Base-by-base conservation (phyloP, 208 protist species). In the Trypanosoma cruzi region DNA sequence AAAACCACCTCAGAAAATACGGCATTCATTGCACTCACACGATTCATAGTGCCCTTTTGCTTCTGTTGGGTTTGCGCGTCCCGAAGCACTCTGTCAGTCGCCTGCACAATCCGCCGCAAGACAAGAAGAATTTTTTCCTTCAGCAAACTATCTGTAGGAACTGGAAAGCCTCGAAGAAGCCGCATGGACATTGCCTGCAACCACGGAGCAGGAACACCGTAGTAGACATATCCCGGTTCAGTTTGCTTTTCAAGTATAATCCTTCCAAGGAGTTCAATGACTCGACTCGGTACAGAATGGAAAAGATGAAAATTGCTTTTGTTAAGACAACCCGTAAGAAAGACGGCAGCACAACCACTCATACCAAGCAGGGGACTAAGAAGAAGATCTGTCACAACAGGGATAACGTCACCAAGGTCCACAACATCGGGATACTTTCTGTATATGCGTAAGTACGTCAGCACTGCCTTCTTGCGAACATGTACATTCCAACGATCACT, bases 401-500 rank as follows among this genome's bases (percentile, higher is more conserved):
- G 84, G 4, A 93, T 78, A 14, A 89, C 75, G 16, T 73, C 50
- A 14, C 78, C 65, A 14, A 94, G 61, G 55, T 97, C 84, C 13
- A 95, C 80, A n/a, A 92, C 76, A 29, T 96, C 90, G 16, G 97
- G 96, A 44, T 95, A 94, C 74, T 98, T 99, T 26, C 96, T 77
- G 74, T 97, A 99, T 26, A 99, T 88, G 20, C 97, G 94, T 26
- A 99, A 90, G 55, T 99, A 77, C 40, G 95, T 96, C 20, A 99
- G 82, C 2, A 99, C 85, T 6, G 98, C 98, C 84, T 99, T 99
- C 77, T 99, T 99, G 52, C 97, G 90, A 46, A 99, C 88, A 73
- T 98, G 89, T 56, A 82, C 69, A 52, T 92, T 79, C 7, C 76
- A 78, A 46, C 44, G 68, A 65, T 84, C 72, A 52, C 75, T 82